Evolutionary conservation across 371 early-diverging fungal genomes (phyloP).

Genomic region (Mortierella sp.): DNA sequence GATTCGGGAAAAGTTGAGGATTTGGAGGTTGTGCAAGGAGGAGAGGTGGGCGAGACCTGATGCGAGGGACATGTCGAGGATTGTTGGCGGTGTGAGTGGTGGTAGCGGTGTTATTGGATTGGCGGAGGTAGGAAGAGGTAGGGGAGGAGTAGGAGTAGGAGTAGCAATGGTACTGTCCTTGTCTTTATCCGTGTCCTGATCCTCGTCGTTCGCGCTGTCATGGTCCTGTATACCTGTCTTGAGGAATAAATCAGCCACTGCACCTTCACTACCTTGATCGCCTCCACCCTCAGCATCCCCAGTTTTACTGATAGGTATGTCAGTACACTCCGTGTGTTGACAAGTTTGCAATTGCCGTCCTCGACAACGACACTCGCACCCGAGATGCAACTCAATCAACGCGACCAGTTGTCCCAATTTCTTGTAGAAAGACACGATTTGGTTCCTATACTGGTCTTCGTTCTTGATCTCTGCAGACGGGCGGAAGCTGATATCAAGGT

Average conservation of each 20-base stretch:
- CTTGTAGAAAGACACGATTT: slow-evolving; percentile 12
- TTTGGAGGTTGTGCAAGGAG: not conserved
- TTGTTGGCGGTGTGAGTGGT: not conserved
- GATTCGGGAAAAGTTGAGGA: slow-evolving; percentile 4
- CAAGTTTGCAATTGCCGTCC: not conserved
- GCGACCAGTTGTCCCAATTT: slow-evolving; percentile 20
- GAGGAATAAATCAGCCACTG: too few relatives aligned
- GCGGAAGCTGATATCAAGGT: slow-evolving; percentile 18
- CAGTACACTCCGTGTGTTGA: not conserved
- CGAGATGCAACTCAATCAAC: slow-evolving; percentile 11
- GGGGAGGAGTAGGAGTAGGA: too few relatives aligned
- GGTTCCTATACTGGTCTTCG: not conserved
- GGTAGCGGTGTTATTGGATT: not conserved
- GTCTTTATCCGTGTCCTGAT: not conserved
- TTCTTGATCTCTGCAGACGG: not conserved
- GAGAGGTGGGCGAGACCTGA: slow-evolving; percentile 16
- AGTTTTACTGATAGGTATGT: not conserved
- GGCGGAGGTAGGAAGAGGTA: not conserved
- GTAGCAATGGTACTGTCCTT: not conserved
- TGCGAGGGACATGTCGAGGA: slow-evolving; percentile 21
- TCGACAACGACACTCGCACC: slow-evolving; percentile 22
- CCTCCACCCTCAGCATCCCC: slow-evolving; percentile 7
- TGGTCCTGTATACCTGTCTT: not conserved
- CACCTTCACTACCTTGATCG: too few relatives aligned
- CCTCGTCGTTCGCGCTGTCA: not conserved